Base-by-base conservation (phyloP, 108 stramenopile species). In the Stephanodiscus minutulus region DNA sequence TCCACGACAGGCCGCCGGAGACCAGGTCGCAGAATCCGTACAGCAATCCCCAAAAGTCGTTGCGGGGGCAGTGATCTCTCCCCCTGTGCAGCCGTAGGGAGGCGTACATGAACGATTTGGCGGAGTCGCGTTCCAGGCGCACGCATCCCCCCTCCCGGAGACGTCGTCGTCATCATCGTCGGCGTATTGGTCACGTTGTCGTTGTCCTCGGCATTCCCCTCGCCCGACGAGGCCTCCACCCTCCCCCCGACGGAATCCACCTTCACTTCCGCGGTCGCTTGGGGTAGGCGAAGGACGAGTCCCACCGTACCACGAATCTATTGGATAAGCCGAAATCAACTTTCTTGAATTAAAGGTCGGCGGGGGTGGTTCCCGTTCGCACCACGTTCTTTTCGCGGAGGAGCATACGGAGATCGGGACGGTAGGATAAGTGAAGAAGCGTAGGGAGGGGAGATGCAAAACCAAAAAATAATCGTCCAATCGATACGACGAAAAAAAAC, bases 21-120 rank as follows among this genome's bases (percentile, higher is more conserved):
- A 91, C 87, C 61, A 94, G 70, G 76, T 94, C 93, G 68, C 93
- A 94, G 83, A 94, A 94, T 21, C 91, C 93, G 65, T 94, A 94
- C 6, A 94, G 36, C 7, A 94, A 60, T 41, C 90, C 89, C 93
- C 93, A 94, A 41, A 94, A 72, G 68, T 94, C 93, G 70, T 94
- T 91, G 31, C 93, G 72, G 22, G 83, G 84, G 57, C 83, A 82
- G 61, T 94, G 90, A 61, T 94, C 93, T 55, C 80, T 85, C 17
- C 80, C 71, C 60, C 91, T 90, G 76, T 94, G 93, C 0, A 94
- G 88, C 12, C 91, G 81, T 0, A 89, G 70, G 10, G 87, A 88
- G 20, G 89, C 91, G 60, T 94, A 94, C 93, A 94, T 94, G 64
- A 75, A 81, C 1, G 93, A 94, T 44, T 94, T 91, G 10, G 93